Base-by-base conservation (phyloP, 2,329 filamentous ascomycete genomes). In the Phialocephala sp. region DNA sequence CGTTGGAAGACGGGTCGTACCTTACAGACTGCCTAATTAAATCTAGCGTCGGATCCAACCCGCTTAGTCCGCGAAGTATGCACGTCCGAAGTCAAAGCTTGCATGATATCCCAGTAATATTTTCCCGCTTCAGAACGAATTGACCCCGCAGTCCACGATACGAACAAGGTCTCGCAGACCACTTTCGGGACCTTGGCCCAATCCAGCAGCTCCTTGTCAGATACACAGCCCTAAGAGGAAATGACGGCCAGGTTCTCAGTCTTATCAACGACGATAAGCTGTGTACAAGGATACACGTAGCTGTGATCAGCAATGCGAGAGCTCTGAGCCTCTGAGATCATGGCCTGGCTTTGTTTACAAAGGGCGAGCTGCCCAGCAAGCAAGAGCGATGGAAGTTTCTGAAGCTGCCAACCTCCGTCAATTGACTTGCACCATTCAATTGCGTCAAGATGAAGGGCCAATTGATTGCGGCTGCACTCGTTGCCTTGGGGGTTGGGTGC, bases 371-470 rank as follows among this genome's bases (percentile, higher is more conserved):
- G 15, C 50, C 50, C 50, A 50, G 45, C 41, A 11, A 5, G 45
- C 18, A 22, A n/a, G 3, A 41, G 9, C 37, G n/a, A 22, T 24
- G 45, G 45, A 14, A n/a, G 41, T n/a, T n/a, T 43, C n/a, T 43
- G 41, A 24, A 32, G 50, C 50, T 54, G 50, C 27, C 12, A 35
- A 27, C 50, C 15, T 32, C 15, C 24, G 24, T 54, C 50, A 54
- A 54, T 54, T 54, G 50, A 54, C 50, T 54, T 12, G 12, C 14
- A 27, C 1, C 14, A 11, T 12, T 5, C 22, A 32, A 54, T 54
- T 27, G 50, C 22, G 24, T 27, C 50, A 32, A 54, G 50, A 54
- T 54, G 50, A 54, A 54, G 50, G 8, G 50, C 32, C 50, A 54
- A 54, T 54, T 54, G 50, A 54, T 54, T 54, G 50, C 27, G 27